A percentile compares a stretch with the other conserved stretches of the same genome.
Evolutionary conservation across 371 early-diverging fungal genomes (phyloP).

Genomic region (Mucor velutinosus): DNA sequence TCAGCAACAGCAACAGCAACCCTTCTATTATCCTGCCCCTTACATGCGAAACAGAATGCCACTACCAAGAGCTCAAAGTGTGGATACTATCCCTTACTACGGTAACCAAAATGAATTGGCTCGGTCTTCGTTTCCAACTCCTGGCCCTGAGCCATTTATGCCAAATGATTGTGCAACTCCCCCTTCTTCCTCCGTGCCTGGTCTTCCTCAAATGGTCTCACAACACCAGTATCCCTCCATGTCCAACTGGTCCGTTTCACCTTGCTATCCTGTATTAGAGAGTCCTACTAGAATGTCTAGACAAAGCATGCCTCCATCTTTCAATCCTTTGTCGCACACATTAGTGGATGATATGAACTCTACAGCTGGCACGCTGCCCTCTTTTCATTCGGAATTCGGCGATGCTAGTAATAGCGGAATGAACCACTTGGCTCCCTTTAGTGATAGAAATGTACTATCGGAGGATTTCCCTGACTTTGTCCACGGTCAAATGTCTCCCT

Average conservation of each 20-base stretch:
- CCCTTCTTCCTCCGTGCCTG: slow-evolving; percentile 16
- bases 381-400: not conserved
- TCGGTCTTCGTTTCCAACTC: slow-evolving; percentile 18
- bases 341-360: not conserved
- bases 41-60: slow-evolving; percentile 15
- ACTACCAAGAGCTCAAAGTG: slow-evolving; percentile 35
- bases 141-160: not conserved
- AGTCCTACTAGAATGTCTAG: slow-evolving; percentile 9
- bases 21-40: slow-evolving; percentile 4
- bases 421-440: not conserved
- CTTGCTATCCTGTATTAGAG: not conserved
- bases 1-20: slow-evolving; percentile 7
- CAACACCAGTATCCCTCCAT: not conserved
- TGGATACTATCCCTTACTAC: slow-evolving; percentile 29
- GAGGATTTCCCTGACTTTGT: slow-evolving; percentile 35
- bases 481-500: slow-evolving; percentile 30
- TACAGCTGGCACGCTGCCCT: not conserved
- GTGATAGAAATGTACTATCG: not conserved
- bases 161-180: slow-evolving; percentile 14
- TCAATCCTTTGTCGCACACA: not conserved
- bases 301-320: slow-evolving; percentile 38
- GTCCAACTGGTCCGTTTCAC: slow-evolving; percentile 8
- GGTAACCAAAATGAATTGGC: not conserved
- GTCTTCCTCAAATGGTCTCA: not conserved
- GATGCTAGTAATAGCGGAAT: not conserved